These are phyloP conservation scores for Metschnikowia baotianmanensis DNA, from an alignment of 805 yeast genomes.

Conservation along the genomic window DNA sequence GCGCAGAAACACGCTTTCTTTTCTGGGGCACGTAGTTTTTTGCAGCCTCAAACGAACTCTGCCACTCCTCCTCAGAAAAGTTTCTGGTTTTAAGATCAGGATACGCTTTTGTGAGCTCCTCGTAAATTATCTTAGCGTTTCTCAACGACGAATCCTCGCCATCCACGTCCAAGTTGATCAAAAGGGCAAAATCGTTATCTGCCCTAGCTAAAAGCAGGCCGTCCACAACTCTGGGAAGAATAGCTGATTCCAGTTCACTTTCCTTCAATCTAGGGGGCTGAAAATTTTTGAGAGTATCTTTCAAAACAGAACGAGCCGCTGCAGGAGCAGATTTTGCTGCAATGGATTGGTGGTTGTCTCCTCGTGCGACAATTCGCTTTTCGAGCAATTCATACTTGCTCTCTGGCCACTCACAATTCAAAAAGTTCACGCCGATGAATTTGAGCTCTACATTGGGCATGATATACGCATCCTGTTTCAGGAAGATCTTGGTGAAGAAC, in stretches of 20 bases:
- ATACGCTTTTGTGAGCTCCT: conserved; percentile 20
- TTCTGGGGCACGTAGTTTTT: conserved; percentile 51
- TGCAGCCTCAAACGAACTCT: conserved; percentile 52
- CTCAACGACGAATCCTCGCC: conserved; percentile 21
- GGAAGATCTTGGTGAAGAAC: conserved; percentile 52
- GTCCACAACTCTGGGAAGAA: conserved; percentile 5
- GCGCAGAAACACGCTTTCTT: conserved; percentile 32
- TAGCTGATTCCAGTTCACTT: conserved; percentile 3
- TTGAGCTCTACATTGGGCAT: conserved; percentile 42
- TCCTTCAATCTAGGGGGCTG: conserved; percentile 12
- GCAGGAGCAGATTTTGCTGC: conserved; percentile 49
- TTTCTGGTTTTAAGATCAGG: conserved; percentile 9
- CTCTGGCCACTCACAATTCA: conserved; percentile 32
- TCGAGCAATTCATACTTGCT: conserved; percentile 52
- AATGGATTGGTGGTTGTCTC: conserved; percentile 87
- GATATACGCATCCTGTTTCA: conserved; percentile 29
- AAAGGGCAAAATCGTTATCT: conserved; percentile 64
- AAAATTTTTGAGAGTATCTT: conserved; percentile 7
- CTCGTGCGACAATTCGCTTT: conserved; percentile 62
- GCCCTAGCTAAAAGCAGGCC: conserved; percentile 12
- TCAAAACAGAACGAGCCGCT: conserved; percentile 27
- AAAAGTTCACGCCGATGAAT: conserved; percentile 68
- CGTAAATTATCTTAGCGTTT: conserved; percentile 45
- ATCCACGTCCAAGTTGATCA: conserved; percentile 52
- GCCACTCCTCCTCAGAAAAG: conserved; percentile 35